A percentile compares a stretch with the other conserved stretches of the same genome.
phyloP scores from a whole-genome alignment of 192 early-diverging fungal species.

The Podila minutissima region DNA sequence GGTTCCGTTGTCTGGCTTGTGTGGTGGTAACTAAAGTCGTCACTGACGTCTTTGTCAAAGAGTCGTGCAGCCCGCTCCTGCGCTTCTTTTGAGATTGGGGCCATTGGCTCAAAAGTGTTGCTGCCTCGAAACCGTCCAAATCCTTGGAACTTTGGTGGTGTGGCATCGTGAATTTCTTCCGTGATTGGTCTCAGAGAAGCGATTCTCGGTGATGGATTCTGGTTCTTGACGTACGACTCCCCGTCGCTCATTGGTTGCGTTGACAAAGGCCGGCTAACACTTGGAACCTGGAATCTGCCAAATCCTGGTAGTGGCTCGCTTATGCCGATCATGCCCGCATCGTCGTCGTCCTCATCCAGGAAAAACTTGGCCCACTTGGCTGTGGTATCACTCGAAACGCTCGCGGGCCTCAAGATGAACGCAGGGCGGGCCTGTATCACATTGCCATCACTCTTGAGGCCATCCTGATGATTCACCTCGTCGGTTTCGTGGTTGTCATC shows the following conservation, averaged over 20 bases:
- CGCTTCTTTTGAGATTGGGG: constrained; percentile 11
- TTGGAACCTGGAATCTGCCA: background rate
- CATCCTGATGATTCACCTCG: no score
- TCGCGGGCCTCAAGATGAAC: no score
- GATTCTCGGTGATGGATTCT: no score
- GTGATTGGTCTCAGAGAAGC: no score
- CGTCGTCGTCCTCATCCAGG: background rate
- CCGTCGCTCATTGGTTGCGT: no score
- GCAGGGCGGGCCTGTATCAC: no score
- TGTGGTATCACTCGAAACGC: no score
- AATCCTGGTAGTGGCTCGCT: background rate
- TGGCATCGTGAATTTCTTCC: background rate
- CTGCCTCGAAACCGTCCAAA: background rate
- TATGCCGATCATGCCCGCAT: background rate
- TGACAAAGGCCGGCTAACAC: background rate
- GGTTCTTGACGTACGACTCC: no score
- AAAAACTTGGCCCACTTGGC: background rate
- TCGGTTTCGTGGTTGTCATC: no score
- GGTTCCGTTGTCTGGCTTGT: background rate
- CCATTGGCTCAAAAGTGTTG: background rate
- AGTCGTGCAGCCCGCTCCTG: constrained; percentile 8
- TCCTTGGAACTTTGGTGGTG: background rate
- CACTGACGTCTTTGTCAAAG: constrained; percentile 4
- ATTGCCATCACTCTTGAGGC: no score
- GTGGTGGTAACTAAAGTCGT: background rate